Conservation (phyloP, 1,139 yeast genomes). For the Groenewaldozyma auringiensis region DNA sequence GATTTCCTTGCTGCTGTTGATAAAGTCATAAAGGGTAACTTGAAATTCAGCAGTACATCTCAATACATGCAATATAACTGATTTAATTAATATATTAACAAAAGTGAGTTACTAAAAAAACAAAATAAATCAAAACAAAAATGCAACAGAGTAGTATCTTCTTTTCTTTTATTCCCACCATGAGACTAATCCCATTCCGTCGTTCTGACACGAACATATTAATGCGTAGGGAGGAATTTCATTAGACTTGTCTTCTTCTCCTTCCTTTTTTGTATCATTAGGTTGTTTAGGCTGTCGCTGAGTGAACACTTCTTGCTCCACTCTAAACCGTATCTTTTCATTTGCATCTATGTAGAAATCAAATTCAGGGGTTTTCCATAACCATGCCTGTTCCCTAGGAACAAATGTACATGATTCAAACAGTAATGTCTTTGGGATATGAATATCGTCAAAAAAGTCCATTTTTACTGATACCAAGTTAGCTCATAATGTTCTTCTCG, state of each 20-base stretch:
- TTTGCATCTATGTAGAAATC: conserved; percentile 80
- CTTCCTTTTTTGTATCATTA: conserved; percentile 22
- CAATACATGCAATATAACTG: conserved; percentile 96
- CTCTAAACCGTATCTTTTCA: conserved; percentile 82
- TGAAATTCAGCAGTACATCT: conserved; percentile 94
- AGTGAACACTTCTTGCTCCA: conserved; percentile 80
- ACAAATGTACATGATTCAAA: conserved; percentile 68
- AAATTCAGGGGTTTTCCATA: conserved; percentile 65
- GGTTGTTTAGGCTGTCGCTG: conserved; percentile 69
- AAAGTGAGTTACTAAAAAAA: background rate
- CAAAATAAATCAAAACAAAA: background rate
- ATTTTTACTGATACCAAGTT: conserved; percentile 39
- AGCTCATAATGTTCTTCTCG: background rate
- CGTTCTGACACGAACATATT: conserved; percentile 87
- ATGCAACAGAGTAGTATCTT: background rate
- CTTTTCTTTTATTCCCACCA: conserved; percentile 71
- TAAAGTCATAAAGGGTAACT: conserved; percentile 95
- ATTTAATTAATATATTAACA: background rate
- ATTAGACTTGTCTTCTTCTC: conserved; percentile 31
- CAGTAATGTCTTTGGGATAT: conserved; percentile 71
- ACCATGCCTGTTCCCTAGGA: conserved; percentile 80
- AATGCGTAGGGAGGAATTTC: conserved; percentile 66
- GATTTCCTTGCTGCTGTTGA: conserved; percentile 96
- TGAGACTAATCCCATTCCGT: conserved; percentile 90
- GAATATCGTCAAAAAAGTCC: conserved; percentile 87